Conservation (phyloP, 164 flowering plant genomes). For the Stephania cephalantha region DNA sequence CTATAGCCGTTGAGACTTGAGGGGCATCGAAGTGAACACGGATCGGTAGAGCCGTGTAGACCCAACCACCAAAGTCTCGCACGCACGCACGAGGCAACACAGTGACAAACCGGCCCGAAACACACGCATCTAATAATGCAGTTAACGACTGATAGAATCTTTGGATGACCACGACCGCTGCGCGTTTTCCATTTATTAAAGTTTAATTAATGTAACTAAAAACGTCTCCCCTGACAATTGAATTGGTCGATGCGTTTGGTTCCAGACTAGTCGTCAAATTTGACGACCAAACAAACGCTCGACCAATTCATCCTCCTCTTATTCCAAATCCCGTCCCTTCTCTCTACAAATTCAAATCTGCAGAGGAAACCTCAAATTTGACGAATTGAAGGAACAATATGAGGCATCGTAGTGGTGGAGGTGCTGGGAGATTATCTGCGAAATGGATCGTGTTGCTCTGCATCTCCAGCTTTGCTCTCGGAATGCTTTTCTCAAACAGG, state of each 20-base stretch:
- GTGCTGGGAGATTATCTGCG: constrained; percentile 31
- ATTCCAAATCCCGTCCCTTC: background rate
- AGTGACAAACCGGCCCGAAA: no score
- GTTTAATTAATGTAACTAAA: no score
- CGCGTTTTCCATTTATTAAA: no score
- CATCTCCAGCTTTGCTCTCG: constrained; percentile 51
- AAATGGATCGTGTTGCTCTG: constrained; percentile 68
- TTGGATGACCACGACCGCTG: no score
- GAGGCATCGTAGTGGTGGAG: constrained; percentile 34
- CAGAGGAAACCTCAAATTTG: no score
- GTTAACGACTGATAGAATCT: no score
- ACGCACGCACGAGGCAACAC: background rate
- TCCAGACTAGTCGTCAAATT: constrained; percentile 9
- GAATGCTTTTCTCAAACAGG: constrained; percentile 68
- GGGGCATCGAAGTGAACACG: no score
- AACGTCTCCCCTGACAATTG: no score
- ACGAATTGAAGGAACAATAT: constrained; percentile 7
- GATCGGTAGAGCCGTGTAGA: no score
- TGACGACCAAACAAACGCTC: constrained; percentile 10
- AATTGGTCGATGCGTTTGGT: background rate
- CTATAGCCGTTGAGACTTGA: no score
- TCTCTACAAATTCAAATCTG: background rate
- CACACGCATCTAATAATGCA: no score
- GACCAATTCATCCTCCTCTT: background rate
- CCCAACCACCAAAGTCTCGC: no score